These are phyloP conservation scores for Bruguiera parviflora DNA, from an alignment of 345 rosid species.

Conservation along the genomic window DNA sequence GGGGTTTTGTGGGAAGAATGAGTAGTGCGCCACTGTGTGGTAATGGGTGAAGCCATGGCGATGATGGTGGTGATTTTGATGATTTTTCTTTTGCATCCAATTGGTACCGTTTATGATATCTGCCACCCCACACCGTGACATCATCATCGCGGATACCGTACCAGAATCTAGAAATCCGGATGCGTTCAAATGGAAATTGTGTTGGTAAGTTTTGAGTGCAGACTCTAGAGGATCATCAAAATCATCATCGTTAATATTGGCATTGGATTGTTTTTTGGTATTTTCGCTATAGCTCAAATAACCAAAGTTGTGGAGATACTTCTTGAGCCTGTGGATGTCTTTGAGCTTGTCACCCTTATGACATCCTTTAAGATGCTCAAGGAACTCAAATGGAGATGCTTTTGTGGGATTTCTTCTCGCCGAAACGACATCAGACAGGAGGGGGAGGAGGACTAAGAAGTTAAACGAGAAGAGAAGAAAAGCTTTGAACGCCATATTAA, in stretches of 20 bases:
- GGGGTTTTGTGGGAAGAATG: constrained; percentile 15
- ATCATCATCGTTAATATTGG: constrained; percentile 17
- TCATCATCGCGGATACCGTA: constrained; percentile 23
- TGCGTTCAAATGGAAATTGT: constrained; percentile 18
- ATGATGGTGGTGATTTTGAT: neutral
- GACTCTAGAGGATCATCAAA: constrained; percentile 32
- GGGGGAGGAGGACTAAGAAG: neutral
- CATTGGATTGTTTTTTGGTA: neutral
- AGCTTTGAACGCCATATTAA: constrained; percentile 4
- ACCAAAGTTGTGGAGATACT: constrained; percentile 30
- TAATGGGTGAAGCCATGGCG: constrained; percentile 4
- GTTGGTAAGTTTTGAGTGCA: constrained; percentile 36
- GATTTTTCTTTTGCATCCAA: constrained; percentile 12
- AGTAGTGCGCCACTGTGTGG: constrained; percentile 24
- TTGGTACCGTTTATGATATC: constrained; percentile 34
- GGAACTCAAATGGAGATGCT: constrained; percentile 22
- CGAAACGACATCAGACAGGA: neutral
- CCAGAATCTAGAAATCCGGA: constrained; percentile 27
- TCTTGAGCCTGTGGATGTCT: constrained; percentile 31
- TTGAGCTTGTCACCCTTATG: constrained; percentile 30
- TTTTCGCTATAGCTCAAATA: constrained; percentile 19
- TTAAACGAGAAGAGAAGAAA: neutral
- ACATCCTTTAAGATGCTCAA: constrained; percentile 32
- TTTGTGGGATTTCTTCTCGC: neutral
- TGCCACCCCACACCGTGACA: constrained; percentile 38